These are phyloP conservation scores for Haematococcus sp. DNA, from an alignment of 139 green algal genomes.

Conservation along the genomic window DNA sequence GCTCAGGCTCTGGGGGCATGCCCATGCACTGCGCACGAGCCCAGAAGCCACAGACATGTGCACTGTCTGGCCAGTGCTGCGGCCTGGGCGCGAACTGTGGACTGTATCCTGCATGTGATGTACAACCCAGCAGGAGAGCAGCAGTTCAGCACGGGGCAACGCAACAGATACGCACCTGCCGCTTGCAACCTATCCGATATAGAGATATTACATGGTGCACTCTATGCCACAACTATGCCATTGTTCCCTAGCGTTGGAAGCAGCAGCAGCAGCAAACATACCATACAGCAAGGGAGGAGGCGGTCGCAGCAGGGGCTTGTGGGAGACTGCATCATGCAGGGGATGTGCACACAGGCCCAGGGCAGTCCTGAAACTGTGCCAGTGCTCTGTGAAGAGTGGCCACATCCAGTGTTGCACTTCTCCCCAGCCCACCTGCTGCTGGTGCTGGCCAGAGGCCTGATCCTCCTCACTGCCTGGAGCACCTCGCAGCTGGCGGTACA, in stretches of 20 bases:
- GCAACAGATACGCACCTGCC: too few species aligned
- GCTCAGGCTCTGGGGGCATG: too few species aligned
- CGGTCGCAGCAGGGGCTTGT: slow-evolving; percentile 9
- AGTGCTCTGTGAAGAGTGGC: slow-evolving; percentile 69
- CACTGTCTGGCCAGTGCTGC: slow-evolving; percentile 41
- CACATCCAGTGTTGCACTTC: slow-evolving; percentile 78
- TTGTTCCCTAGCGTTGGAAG: too few species aligned
- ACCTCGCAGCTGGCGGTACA: background rate
- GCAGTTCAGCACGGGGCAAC: background rate
- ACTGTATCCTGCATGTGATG: slow-evolving; percentile 54
- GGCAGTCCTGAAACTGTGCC: slow-evolving; percentile 47
- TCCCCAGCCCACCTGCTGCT: background rate
- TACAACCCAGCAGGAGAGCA: too few species aligned
- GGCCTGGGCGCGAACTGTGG: slow-evolving; percentile 37
- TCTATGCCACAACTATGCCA: too few species aligned
- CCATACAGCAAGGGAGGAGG: slow-evolving; percentile 41
- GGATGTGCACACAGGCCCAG: slow-evolving; percentile 48
- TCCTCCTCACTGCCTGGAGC: background rate
- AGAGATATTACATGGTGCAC: too few species aligned
- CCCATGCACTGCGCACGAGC: too few species aligned
- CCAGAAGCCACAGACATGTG: slow-evolving; percentile 53
- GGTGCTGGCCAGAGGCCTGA: background rate
- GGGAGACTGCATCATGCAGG: slow-evolving; percentile 8
- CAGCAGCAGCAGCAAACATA: too few species aligned
- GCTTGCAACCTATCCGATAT: too few species aligned